Percentiles rank a stretch among this genome's conserved stretches.
Evolutionary conservation across 306 rosid species (phyloP).

Genomic region (Sesbania bispinosa): DNA sequence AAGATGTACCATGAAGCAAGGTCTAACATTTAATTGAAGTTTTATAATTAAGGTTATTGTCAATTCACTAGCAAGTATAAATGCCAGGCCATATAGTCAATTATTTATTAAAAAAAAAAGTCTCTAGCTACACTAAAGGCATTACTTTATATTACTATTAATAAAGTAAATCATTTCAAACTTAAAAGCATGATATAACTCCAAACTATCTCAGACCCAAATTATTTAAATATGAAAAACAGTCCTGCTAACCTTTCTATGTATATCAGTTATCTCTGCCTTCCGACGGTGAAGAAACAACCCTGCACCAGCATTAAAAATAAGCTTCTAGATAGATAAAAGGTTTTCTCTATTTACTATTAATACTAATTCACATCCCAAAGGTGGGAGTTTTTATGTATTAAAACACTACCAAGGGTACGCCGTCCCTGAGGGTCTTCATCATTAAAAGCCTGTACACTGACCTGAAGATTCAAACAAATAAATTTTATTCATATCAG

Average conservation of each 20-base stretch:
- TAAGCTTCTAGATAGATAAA: slow-evolving; percentile 21
- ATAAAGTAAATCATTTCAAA: slow-evolving; percentile 19
- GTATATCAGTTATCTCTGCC: slow-evolving; percentile 33
- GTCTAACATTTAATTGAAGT: slow-evolving; percentile 4
- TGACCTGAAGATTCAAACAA: slow-evolving; percentile 62
- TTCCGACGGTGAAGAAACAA: slow-evolving; percentile 86
- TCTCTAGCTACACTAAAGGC: neutral
- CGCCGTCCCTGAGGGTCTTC: slow-evolving; percentile 96
- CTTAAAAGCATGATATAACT: slow-evolving; percentile 5
- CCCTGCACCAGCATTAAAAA: slow-evolving; percentile 52
- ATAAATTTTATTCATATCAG: slow-evolving; percentile 25
- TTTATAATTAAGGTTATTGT: neutral
- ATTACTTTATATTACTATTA: neutral
- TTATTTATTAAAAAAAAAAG: neutral
- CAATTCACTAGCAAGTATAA: neutral
- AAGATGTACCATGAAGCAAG: neutral
- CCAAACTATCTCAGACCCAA: neutral
- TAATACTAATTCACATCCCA: slow-evolving; percentile 12
- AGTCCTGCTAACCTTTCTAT: slow-evolving; percentile 43
- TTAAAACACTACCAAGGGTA: slow-evolving; percentile 68
- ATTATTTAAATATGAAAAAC: slow-evolving; percentile 8
- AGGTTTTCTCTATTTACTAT: neutral
- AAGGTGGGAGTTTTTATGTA: slow-evolving; percentile 8
- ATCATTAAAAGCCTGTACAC: slow-evolving; percentile 94
- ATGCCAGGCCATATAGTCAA: neutral